These are phyloP conservation scores for Euphorbia corollata DNA, from an alignment of 441 rosid species.

Conservation along the genomic window DNA sequence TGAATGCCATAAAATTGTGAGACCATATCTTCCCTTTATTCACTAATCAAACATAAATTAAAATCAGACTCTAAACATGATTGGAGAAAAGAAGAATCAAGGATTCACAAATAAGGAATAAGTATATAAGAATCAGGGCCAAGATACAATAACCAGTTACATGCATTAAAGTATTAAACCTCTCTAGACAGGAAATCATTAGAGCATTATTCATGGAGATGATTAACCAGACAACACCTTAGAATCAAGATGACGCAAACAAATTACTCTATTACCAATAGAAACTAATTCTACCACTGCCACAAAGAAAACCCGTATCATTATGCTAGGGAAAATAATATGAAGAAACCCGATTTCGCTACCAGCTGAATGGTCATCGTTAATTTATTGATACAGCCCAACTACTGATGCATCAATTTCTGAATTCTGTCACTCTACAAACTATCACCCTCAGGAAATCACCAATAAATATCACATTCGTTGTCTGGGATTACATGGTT, in stretches of 20 bases:
- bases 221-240: not conserved
- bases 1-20: constrained; percentile 25
- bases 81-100: too few species aligned
- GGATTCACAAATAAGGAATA: too few species aligned
- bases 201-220: not conserved
- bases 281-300: not conserved
- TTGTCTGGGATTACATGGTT: not conserved
- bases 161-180: not conserved
- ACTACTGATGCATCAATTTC: not conserved
- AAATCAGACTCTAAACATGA: not conserved
- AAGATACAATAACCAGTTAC: not conserved
- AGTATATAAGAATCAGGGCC: not conserved
- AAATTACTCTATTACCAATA: too few species aligned
- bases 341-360: not conserved
- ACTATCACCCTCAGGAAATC: not conserved
- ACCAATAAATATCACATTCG: not conserved
- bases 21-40: constrained; percentile 13
- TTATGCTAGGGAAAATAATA: not conserved
- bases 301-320: not conserved
- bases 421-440: not conserved
- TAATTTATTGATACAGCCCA: not conserved
- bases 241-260: too few species aligned
- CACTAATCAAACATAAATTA: not conserved
- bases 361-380: not conserved
- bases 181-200: not conserved